A percentile compares a stretch with the other conserved stretches of the same genome.
Evolutionary conservation across 305 asterid genomes (phyloP).

Genomic region (Solanum aculeatissimum): DNA sequence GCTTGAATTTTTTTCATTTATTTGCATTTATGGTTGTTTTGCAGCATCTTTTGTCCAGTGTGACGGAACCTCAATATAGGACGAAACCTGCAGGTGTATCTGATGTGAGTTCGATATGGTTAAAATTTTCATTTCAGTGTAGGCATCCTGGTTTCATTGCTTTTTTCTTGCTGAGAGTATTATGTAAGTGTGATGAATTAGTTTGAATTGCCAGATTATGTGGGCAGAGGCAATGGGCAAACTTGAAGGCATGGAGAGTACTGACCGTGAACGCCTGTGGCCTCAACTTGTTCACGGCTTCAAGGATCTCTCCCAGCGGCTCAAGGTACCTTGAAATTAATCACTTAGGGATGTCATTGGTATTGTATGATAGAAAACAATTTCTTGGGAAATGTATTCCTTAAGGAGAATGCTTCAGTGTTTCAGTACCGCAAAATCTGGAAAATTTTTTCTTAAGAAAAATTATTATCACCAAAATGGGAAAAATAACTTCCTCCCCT

Average conservation of each 20-base stretch:
- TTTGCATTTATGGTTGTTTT: constrained; percentile 17
- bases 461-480: background rate
- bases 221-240: constrained; percentile 98
- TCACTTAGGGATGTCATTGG: background rate
- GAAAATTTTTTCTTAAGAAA: background rate
- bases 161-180: constrained; percentile 9
- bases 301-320: constrained; percentile 90
- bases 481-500: background rate
- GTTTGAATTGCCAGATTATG: constrained; percentile 71
- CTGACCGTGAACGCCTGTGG: constrained; percentile 87
- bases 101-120: constrained; percentile 63
- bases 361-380: background rate
- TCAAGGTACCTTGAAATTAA: constrained; percentile 46
- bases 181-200: constrained; percentile 20
- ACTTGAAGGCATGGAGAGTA: constrained; percentile 96
- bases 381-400: background rate
- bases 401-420: background rate
- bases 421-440: background rate
- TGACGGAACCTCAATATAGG: constrained; percentile 74
- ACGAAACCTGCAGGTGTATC: constrained; percentile 84
- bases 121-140: background rate
- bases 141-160: background rate
- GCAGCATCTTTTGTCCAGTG: constrained; percentile 92
- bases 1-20: background rate
- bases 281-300: constrained; percentile 93